Base-by-base conservation (phyloP, 2,329 filamentous ascomycete species). In the Trichoderma koningii region DNA sequence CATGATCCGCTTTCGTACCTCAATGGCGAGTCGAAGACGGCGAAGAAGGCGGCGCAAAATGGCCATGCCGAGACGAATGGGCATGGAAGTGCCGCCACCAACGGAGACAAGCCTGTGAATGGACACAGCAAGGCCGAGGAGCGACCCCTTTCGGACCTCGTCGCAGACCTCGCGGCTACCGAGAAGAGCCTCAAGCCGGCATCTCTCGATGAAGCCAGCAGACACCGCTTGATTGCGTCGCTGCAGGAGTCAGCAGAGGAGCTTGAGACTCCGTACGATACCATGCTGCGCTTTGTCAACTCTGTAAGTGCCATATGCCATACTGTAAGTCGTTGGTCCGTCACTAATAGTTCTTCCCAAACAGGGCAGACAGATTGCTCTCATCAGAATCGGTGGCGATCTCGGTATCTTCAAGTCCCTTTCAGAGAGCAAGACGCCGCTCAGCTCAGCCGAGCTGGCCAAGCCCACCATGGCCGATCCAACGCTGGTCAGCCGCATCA, bases 401-500 rank as follows among this genome's bases (percentile, higher is more conserved):
- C 64, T 71, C 15, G 63, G 66, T 6, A 55, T 72, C 41, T 71
- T 71, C 64, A 63, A 66, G 17, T 26, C 51, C 15, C 63, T 72
- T 41, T 15, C 48, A 0, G 68, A 66, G 52, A 69, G 63, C 50
- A 45, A 66, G 55, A 62, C 47, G 0, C 69, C 70, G 3, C 23
- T 70, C 12, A 34, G 30, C 28, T 69, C 30, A 23, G 53, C 12
- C 9, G 70, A 28, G 66, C 76, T 17, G 67, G 71, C 53, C 19
- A 21, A 69, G 26, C 69, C 65, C 34, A 73, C 69, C 3, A 63
- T 65, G 7, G 73, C 72, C 9, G 69, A 74, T 4, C 72, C 71
- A 5, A 66, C 62, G 26, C 69, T 78, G 17, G 59, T 71, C 55
- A 68, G 70, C 28, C 74, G 75, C 45, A 66, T 78, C 14, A 66